Conservation (phyloP, 139 green algal species). For the Chlorella sp. region DNA sequence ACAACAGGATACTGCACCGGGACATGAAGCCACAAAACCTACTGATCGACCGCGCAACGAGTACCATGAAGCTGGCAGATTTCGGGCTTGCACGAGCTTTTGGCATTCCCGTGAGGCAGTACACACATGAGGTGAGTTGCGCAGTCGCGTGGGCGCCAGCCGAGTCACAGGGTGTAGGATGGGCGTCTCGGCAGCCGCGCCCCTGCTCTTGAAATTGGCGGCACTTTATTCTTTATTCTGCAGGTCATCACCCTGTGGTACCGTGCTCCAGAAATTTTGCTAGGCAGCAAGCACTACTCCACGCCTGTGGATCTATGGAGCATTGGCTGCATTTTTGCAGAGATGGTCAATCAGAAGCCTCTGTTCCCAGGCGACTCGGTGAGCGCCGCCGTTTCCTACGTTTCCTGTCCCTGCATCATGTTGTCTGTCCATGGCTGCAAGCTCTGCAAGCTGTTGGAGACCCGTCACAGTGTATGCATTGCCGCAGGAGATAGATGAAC, state of each 20-base stretch:
- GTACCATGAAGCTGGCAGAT: constrained; percentile 97
- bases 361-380: constrained; percentile 91
- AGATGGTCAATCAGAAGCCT: constrained; percentile 85
- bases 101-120: constrained; percentile 94
- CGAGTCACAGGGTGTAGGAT: no score
- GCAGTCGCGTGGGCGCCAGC: no score
- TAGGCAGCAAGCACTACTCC: constrained; percentile 94
- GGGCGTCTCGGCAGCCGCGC: no score
- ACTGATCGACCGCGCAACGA: constrained; percentile 88
- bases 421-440: no score
- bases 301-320: constrained; percentile 98
- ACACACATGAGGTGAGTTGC: constrained; percentile 92
- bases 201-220: no score
- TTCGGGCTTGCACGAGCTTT: constrained; percentile 97
- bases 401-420: not conserved
- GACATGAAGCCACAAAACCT: constrained; percentile 99
- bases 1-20: constrained; percentile 86
- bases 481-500: constrained; percentile 79
- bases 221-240: no score
- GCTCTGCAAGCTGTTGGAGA: not conserved
- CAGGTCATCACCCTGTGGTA: constrained; percentile 99
- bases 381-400: no score
- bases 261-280: constrained; percentile 95
- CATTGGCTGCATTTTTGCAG: constrained; percentile 98
- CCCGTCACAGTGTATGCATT: not conserved